These are phyloP conservation scores for Aspergillus sergii DNA, from an alignment of 2,329 filamentous ascomycete genomes.

Conservation along the genomic window DNA sequence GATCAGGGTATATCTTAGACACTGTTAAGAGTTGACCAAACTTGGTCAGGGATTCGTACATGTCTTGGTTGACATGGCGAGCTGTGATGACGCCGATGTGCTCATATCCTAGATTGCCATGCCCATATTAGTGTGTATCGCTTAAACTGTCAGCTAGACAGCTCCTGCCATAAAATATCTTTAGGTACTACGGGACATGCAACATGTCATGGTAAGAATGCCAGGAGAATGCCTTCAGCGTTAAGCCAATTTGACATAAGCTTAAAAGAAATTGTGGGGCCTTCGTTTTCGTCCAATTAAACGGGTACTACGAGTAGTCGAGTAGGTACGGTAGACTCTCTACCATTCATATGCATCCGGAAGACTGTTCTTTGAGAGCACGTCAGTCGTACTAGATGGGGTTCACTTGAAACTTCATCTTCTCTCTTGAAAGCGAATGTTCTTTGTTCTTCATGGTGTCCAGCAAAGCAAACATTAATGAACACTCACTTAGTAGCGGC, in stretches of 20 bases:
- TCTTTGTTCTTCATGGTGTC: neutral
- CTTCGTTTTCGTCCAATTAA: neutral
- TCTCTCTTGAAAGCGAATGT: neutral
- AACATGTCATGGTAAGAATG: neutral
- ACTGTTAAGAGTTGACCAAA: neutral
- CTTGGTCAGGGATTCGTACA: neutral
- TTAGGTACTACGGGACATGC: neutral
- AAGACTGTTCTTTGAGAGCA: neutral
- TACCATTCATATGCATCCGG: neutral
- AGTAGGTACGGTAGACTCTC: neutral
- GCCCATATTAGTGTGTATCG: neutral
- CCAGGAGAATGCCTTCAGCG: neutral
- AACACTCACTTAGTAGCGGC: too few species aligned
- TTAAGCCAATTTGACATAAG: conserved; percentile 14
- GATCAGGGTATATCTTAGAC: neutral
- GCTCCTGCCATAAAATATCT: neutral
- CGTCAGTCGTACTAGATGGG: neutral
- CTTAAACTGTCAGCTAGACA: neutral
- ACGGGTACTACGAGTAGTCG: neutral
- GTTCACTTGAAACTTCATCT: neutral
- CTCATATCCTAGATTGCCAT: neutral
- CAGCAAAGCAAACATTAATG: neutral
- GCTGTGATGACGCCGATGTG: neutral
- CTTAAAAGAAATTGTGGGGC: conserved; percentile 9
- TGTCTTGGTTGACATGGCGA: neutral